Percentiles rank a stretch among this genome's conserved stretches.
Evolutionary conservation across 371 early-diverging fungal species (phyloP).

Genomic region (Mortierella sp.): DNA sequence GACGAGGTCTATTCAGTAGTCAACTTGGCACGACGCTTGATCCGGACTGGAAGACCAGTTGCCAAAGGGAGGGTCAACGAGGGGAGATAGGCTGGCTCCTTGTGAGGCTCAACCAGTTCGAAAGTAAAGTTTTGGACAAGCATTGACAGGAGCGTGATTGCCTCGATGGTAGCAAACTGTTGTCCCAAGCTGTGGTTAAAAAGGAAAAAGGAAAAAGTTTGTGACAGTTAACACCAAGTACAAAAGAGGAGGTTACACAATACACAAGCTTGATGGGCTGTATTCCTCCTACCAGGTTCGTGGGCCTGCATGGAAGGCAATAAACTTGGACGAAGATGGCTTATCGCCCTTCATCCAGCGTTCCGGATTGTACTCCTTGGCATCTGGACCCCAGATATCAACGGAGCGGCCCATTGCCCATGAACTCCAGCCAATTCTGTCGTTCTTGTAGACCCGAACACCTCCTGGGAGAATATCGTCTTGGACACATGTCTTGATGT

Average conservation of each 20-base stretch:
- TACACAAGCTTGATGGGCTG: not conserved
- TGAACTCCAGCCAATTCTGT: slow-evolving; percentile 59
- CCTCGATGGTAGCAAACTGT: slow-evolving; percentile 67
- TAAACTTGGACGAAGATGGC: slow-evolving; percentile 24
- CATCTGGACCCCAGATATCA: slow-evolving; percentile 69
- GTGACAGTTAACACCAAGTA: not conserved
- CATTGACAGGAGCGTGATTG: slow-evolving; percentile 59
- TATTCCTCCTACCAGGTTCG: slow-evolving; percentile 19
- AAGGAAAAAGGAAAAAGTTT: not conserved
- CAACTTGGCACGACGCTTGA: slow-evolving; percentile 17
- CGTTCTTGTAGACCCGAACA: slow-evolving; percentile 61
- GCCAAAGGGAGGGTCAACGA: slow-evolving; percentile 58
- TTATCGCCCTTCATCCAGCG: slow-evolving; percentile 63
- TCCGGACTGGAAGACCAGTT: slow-evolving; percentile 30
- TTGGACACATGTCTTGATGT: slow-evolving; percentile 69
- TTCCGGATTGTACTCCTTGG: slow-evolving; percentile 64
- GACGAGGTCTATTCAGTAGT: too few species aligned
- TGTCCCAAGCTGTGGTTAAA: slow-evolving; percentile 53
- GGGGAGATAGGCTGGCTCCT: slow-evolving; percentile 51
- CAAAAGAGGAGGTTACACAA: not conserved
- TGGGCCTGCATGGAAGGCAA: slow-evolving; percentile 20
- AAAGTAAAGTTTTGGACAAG: slow-evolving; percentile 61
- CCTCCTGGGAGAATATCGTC: slow-evolving; percentile 79
- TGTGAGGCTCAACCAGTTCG: slow-evolving; percentile 46
- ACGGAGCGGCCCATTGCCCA: slow-evolving; percentile 62